Evolutionary conservation across 768 basidiomycete genomes (phyloP), one percentile per base, ranked within the genome.

Genomic region (Amanita pallidorosea): DNA sequence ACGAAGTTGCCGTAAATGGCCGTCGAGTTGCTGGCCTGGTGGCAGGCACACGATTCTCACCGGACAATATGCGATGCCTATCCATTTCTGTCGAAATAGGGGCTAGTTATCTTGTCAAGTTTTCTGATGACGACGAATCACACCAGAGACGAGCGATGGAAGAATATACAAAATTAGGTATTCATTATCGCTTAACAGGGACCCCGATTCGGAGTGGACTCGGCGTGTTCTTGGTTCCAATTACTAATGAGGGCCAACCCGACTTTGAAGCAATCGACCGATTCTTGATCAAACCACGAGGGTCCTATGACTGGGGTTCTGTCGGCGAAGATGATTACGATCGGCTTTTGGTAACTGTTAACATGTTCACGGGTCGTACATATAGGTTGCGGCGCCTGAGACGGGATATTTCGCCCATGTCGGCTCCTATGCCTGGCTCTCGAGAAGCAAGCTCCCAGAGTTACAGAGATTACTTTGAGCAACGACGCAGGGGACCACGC

Each of bases 161-260:
- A n/a, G 71, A 77, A 34, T 89, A 77, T 62, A 89, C 83, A 45
- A 75, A 67, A 56, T 65, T 68, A 57, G 77, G 78, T 13, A 69
- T 87, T 41, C 79, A 75, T 72, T 77, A 74, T 65, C 76, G 77
- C 56, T 73, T 83, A 61, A 82, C 83, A 6, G 72, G 74, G 2
- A 75, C 76, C 48, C 79, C 78, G 0, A 66, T 84, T 54, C 57
- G 64, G 18, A 65, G 67, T 3, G 72, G 73, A 6, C 67, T 81
- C 43, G 76, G 77, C 51, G 73, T 81, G 53, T 87, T 79, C 61
- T 65, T 92, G 34, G 77, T 85, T 20, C 88, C 85, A 4, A 64
- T 92, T 44, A 70, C 67, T n/a, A 59, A 63, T 37, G 64, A 70
- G 25, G 60, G 64, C 17, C 67, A 71, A 40, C 73, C 80, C 22